A percentile compares a stretch with the other conserved stretches of the same genome.
Conservation (phyloP, 176 grass and related monocot species). For the Melocanna baccifera region DNA sequence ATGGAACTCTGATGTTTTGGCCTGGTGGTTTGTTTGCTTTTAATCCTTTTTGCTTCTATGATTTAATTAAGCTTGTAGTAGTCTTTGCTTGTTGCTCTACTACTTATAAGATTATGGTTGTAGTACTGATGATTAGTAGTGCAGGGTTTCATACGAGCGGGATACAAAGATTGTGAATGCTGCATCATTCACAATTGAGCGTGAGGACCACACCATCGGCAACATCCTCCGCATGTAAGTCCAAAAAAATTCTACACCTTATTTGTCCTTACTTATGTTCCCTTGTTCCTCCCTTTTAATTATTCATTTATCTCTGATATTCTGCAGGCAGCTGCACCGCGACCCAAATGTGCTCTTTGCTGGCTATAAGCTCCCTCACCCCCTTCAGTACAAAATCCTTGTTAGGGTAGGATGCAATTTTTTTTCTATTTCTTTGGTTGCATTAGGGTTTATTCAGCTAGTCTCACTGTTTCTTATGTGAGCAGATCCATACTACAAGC, state of each 20-base stretch:
- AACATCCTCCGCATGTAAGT: slow-evolving; percentile 48
- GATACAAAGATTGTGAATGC: slow-evolving; percentile 62
- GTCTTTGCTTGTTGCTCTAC: background rate
- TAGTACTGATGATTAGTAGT: background rate
- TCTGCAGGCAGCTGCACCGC: slow-evolving; percentile 45
- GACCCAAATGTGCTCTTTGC: slow-evolving; percentile 56
- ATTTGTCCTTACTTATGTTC: background rate
- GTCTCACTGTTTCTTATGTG: background rate
- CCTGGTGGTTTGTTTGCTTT: background rate
- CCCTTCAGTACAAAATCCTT: slow-evolving; percentile 54
- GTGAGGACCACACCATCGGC: slow-evolving; percentile 52
- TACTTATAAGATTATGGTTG: background rate
- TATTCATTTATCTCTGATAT: background rate
- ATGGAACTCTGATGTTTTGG: background rate
- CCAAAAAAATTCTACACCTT: background rate
- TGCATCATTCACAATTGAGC: slow-evolving; percentile 47
- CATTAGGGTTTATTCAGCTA: background rate
- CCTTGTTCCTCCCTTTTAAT: background rate
- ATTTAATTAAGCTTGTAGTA: background rate
- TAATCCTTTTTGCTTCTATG: background rate
- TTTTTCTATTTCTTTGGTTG: background rate
- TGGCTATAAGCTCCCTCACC: slow-evolving; percentile 48
- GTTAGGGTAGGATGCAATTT: slow-evolving; percentile 24
- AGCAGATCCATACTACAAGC: slow-evolving; percentile 52
- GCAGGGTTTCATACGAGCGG: slow-evolving; percentile 46